Conservation (phyloP, 1,139 yeast species). For the Candida smagusa region DNA sequence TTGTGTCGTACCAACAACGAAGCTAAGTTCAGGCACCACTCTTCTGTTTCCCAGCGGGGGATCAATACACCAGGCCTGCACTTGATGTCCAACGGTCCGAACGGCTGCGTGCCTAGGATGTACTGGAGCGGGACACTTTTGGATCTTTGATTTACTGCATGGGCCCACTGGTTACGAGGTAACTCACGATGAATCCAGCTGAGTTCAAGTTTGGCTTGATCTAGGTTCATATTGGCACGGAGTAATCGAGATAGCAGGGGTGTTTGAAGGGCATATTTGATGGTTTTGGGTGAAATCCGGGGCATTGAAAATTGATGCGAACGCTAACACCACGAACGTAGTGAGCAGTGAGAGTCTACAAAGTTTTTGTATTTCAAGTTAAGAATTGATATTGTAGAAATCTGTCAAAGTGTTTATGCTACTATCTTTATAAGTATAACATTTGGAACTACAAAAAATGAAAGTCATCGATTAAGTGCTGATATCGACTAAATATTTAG, state of each 20-base stretch:
- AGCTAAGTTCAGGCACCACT: conserved; percentile 62
- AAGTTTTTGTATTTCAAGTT: too few species aligned
- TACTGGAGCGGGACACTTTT: conserved; percentile 72
- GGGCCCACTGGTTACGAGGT: conserved; percentile 31
- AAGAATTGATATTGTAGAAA: too few species aligned
- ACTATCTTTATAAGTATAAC: too few species aligned
- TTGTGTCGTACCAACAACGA: conserved; percentile 3
- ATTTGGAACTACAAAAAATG: too few species aligned
- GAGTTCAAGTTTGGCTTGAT: conserved; percentile 34
- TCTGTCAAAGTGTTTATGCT: too few species aligned
- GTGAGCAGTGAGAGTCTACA: too few species aligned
- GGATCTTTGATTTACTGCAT: conserved; percentile 39
- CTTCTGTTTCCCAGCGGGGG: conserved; percentile 96
- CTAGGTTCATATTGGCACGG: conserved; percentile 26
- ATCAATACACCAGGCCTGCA: conserved; percentile 71
- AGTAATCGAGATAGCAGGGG: conserved; percentile 33
- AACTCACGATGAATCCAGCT: conserved; percentile 42
- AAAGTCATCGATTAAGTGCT: too few species aligned
- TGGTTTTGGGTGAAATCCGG: conserved; percentile 27
- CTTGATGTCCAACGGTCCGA: conserved; percentile 60
- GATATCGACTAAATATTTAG: too few species aligned
- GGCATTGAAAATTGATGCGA: too few species aligned
- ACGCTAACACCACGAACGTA: too few species aligned
- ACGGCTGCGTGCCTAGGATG: conserved; percentile 82
- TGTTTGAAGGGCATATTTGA: conserved; percentile 28